Conservation (phyloP, 2,329 filamentous ascomycete species). For the Pyrenophora teres region DNA sequence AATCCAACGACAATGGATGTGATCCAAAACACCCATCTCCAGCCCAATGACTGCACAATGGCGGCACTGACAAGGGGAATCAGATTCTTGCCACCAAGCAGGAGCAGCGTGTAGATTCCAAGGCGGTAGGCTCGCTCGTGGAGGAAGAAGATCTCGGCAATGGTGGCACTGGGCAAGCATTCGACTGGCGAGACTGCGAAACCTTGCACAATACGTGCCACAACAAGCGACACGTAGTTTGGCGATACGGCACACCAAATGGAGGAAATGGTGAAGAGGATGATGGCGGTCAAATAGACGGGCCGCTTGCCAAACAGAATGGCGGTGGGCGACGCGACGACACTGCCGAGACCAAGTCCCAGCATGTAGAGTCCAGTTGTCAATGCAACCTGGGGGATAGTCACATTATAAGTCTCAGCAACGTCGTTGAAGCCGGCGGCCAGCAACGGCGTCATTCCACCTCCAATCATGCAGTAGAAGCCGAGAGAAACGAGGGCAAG, state of each 20-base stretch:
- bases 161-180: constrained; percentile 88
- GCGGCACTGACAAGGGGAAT: constrained; percentile 84
- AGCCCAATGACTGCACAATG: constrained; percentile 76
- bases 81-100: constrained; percentile 90
- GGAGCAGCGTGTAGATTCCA: constrained; percentile 87
- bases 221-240: constrained; percentile 75
- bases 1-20: constrained; percentile 79
- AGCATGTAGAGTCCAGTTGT: constrained; percentile 95
- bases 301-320: constrained; percentile 90
- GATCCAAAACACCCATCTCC: constrained; percentile 94
- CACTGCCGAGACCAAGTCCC: constrained; percentile 82
- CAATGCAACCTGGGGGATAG: constrained; percentile 74
- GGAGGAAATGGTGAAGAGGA: constrained; percentile 76
- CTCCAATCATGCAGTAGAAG: constrained; percentile 90
- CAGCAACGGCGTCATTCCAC: constrained; percentile 87
- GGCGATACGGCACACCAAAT: constrained; percentile 88
- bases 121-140: constrained; percentile 92
- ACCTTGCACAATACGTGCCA: constrained; percentile 85
- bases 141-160: constrained; percentile 94
- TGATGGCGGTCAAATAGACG: constrained; percentile 78
- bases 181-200: constrained; percentile 88
- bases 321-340: constrained; percentile 85
- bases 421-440: constrained; percentile 89
- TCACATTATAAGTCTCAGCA: constrained; percentile 67
- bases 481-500: constrained; percentile 79